phyloP scores from a whole-genome alignment of 805 yeast genomes.

The Monosporozyma unispora region DNA sequence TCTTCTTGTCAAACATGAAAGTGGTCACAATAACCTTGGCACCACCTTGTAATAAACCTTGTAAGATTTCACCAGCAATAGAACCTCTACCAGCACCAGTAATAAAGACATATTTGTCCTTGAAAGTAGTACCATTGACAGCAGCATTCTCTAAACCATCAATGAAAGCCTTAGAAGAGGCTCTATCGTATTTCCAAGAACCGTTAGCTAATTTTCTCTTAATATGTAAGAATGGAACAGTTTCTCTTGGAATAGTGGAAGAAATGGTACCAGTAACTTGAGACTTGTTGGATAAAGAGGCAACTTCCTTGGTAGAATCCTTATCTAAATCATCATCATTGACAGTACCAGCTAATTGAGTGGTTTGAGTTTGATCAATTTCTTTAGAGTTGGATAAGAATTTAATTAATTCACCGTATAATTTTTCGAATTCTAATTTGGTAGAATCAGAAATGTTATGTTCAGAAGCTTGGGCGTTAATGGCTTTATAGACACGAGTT shows the following conservation, averaged over 20 bases:
- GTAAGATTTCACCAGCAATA: constrained; percentile 93
- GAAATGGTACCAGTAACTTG: constrained; percentile 68
- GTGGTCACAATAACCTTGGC: constrained; percentile 96
- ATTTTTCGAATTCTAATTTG: constrained; percentile 59
- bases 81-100: constrained; percentile 99
- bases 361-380: constrained; percentile 57
- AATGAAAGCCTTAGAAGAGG: constrained; percentile 66
- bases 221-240: constrained; percentile 90
- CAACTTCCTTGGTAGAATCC: constrained; percentile 67
- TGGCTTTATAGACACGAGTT: constrained; percentile 71
- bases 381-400: constrained; percentile 63
- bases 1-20: constrained; percentile 86
- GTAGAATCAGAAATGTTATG: constrained; percentile 46
- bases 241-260: constrained; percentile 63
- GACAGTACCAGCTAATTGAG: constrained; percentile 44
- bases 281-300: constrained; percentile 68
- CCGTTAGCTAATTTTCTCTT: constrained; percentile 68
- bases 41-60: constrained; percentile 95
- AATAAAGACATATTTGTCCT: constrained; percentile 78
- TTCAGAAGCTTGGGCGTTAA: constrained; percentile 55
- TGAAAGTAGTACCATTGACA: constrained; percentile 83
- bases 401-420: constrained; percentile 61
- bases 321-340: constrained; percentile 45
- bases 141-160: constrained; percentile 93
- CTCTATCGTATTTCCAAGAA: constrained; percentile 76